Base-by-base conservation (phyloP, 352 stramenopile genomes). In the Hyaloperonospora arabidopsidis region DNA sequence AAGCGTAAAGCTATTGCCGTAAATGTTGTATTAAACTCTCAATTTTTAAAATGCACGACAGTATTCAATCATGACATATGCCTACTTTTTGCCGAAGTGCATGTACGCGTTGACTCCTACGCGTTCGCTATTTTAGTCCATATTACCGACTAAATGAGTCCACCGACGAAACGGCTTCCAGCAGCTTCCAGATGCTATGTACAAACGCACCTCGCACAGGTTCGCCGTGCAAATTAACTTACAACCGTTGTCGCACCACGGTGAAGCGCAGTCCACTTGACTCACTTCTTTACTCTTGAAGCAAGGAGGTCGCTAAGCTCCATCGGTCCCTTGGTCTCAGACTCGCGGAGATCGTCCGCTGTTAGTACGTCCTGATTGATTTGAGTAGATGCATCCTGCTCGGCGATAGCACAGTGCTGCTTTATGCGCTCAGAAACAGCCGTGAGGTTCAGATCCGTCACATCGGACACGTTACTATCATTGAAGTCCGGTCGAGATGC, bases 371-470 rank as follows among this genome's bases (percentile, higher is more conserved):
- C 64, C 52, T 69, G 66, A 34, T 74, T 70, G 17, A 66, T 41
- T 15, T 68, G 63, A 14, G 52, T 51, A 10, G 49, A 54, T 14
- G 61, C 57, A 12, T 68, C 61, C 17, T 72, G 55, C 21, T 65
- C 54, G 15, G 48, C 67, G 13, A 68, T 72, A 32, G 65, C 55
- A 49, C 47, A 67, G 47, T 80, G 71, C 34, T 80, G 66, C 49
- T 76, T 76, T 41, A 84, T 81, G 46, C 74, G 71, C 38, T 52
- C 59, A 29, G 71, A 81, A 2, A 84, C 71, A 41, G 72, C 70
- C 10, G 70, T 80, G n/a, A 83, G 68, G 49, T 79, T 76, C 29
- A 76, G 35, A 23, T 76, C 68, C 36, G 67, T 72, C n/a, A 70
- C 57, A 18, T 59, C 54, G 4, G 67, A 70, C 35, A 58, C 51